Evolutionary conservation across 1,139 yeast genomes (phyloP).

Genomic region (Keqinozyma sinolaborantium): DNA sequence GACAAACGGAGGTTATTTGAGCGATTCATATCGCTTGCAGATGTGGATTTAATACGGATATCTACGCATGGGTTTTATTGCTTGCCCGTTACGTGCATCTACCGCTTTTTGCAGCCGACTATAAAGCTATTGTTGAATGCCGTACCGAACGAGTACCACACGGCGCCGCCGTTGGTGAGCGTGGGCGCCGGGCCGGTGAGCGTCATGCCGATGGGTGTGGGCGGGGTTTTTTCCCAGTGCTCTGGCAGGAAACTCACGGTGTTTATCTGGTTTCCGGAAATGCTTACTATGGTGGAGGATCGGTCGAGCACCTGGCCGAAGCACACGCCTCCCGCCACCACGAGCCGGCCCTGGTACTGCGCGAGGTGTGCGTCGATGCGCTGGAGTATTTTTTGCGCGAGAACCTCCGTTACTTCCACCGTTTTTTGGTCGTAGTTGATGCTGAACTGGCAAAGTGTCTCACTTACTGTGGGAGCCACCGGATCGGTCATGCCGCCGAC

Average conservation of each 20-base stretch:
- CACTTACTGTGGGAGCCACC: slow-evolving; percentile 28
- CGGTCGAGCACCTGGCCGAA: slow-evolving; percentile 34
- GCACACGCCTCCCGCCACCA: slow-evolving; percentile 63
- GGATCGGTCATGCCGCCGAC: slow-evolving; percentile 52
- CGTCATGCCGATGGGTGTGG: slow-evolving; percentile 60
- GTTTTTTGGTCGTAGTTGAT: slow-evolving; percentile 12
- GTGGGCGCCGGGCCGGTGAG: slow-evolving; percentile 18
- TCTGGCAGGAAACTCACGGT: slow-evolving; percentile 27
- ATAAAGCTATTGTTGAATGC: slow-evolving; percentile 44
- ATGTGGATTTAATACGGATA: background rate
- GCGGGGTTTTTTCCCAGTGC: slow-evolving; percentile 37
- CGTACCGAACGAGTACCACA: slow-evolving; percentile 82
- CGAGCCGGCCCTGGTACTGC: slow-evolving; percentile 21
- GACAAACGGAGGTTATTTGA: background rate
- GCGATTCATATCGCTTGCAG: background rate
- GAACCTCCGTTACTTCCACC: slow-evolving; percentile 3
- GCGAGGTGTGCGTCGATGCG: slow-evolving; percentile 48
- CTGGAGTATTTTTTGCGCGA: slow-evolving; percentile 10
- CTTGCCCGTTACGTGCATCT: too few species aligned
- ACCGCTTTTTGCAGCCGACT: background rate
- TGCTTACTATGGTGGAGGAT: slow-evolving; percentile 29
- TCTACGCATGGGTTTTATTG: too few species aligned
- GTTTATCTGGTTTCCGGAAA: slow-evolving; percentile 17
- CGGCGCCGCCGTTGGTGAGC: slow-evolving; percentile 73
- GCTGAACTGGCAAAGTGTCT: slow-evolving; percentile 29